Conservation (phyloP, 2,329 filamentous ascomycete genomes). For the Colletotrichum destructivum region DNA sequence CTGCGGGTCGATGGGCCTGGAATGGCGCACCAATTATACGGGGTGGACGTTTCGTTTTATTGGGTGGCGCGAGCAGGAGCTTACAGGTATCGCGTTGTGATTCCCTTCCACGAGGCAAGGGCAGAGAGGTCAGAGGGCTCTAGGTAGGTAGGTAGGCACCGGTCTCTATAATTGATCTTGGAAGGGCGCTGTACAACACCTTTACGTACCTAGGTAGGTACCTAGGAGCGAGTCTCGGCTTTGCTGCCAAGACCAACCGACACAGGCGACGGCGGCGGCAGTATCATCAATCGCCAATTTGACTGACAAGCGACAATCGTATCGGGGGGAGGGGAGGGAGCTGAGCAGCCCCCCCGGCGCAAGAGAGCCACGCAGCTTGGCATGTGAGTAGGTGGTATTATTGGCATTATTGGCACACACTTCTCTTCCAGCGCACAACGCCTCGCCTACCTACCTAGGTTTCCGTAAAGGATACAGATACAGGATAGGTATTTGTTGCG, state of each 20-base stretch:
- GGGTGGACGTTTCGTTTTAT: constrained; percentile 17
- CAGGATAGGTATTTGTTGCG: background rate
- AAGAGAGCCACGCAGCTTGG: constrained; percentile 12
- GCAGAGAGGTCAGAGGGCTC: background rate
- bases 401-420: constrained; percentile 24
- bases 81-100: constrained; percentile 7
- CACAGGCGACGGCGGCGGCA: constrained; percentile 12
- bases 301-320: no score
- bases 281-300: background rate
- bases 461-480: no score
- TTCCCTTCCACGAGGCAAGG: constrained; percentile 22
- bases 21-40: background rate
- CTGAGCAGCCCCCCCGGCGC: constrained; percentile 1
- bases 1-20: constrained; percentile 3
- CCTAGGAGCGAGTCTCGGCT: constrained; percentile 3
- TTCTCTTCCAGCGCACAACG: background rate
- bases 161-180: background rate
- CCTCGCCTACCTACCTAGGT: background rate
- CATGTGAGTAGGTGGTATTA: constrained; percentile 15
- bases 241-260: constrained; percentile 33
- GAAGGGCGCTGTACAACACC: background rate
- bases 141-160: no score
- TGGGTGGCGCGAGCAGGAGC: constrained; percentile 24
- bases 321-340: background rate
- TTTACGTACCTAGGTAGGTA: no score